These are phyloP conservation scores for Pyrus pyrifolia DNA, from an alignment of 306 rosid genomes.

Conservation along the genomic window DNA sequence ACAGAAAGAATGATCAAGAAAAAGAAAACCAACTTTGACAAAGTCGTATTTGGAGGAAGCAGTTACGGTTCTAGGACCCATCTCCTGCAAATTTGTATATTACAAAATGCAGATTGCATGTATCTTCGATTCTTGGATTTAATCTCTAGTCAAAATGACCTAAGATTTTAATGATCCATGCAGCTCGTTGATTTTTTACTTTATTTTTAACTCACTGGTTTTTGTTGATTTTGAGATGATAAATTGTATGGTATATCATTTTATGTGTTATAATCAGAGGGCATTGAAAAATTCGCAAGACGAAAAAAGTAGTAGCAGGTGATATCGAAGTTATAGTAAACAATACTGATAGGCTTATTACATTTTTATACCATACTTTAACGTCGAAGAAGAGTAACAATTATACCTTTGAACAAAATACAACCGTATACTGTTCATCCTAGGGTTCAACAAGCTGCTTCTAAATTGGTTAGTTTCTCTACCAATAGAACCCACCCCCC, in stretches of 20 bases:
- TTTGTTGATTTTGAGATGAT: neutral
- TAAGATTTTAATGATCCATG: neutral
- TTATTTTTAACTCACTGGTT: neutral
- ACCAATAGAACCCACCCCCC: slow-evolving; percentile 1
- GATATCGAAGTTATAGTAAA: no score
- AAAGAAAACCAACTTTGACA: slow-evolving; percentile 52
- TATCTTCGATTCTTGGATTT: no score
- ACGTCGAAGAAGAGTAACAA: slow-evolving; percentile 76
- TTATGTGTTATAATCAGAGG: no score
- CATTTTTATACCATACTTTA: no score
- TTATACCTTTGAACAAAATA: slow-evolving; percentile 92
- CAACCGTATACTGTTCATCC: slow-evolving; percentile 45
- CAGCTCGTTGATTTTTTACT: neutral
- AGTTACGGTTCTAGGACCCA: slow-evolving; percentile 11
- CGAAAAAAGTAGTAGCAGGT: no score
- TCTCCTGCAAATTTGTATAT: neutral
- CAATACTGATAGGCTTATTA: no score
- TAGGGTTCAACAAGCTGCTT: slow-evolving; percentile 61
- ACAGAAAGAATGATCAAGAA: neutral
- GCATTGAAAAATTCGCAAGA: no score
- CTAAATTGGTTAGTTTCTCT: slow-evolving; percentile 52
- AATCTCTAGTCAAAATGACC: neutral
- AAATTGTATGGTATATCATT: neutral
- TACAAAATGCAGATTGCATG: no score
- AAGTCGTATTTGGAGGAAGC: slow-evolving; percentile 92